These are phyloP conservation scores for Nelumbo lutea DNA, from an alignment of 164 flowering plant genomes.

Conservation along the genomic window DNA sequence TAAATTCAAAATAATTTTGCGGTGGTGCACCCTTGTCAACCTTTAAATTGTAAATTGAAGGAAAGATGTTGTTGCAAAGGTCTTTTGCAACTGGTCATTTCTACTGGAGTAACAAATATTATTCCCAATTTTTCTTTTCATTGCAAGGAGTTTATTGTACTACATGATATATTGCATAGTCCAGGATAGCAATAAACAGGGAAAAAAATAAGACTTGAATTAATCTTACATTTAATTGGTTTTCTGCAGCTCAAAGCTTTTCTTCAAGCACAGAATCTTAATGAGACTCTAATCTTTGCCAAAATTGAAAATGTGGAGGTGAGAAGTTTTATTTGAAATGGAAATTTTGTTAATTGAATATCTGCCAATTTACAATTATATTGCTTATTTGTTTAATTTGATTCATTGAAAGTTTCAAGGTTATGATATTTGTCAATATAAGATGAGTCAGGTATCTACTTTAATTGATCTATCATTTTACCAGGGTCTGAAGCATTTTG, in stretches of 20 bases:
- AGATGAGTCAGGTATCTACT: neutral
- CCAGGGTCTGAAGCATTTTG: constrained; percentile 48
- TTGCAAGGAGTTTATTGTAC: no score
- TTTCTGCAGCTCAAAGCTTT: constrained; percentile 39
- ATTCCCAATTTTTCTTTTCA: no score
- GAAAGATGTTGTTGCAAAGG: no score
- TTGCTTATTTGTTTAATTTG: neutral
- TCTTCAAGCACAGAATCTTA: constrained; percentile 35
- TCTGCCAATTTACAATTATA: neutral
- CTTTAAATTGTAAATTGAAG: no score
- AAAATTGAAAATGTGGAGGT: constrained; percentile 57
- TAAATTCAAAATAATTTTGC: no score
- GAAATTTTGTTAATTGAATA: neutral
- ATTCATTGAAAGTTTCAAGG: neutral
- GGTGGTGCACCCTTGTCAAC: no score
- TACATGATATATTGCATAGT: no score
- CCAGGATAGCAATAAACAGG: no score
- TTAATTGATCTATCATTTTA: neutral
- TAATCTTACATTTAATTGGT: constrained; percentile 6
- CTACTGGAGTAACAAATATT: no score
- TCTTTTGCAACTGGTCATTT: no score
- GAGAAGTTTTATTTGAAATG: constrained; percentile 8
- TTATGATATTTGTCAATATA: neutral
- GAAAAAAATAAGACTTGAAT: neutral
- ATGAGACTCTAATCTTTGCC: constrained; percentile 39